Evolutionary conservation across 352 stramenopile genomes (phyloP).

Genomic region (Blastocystis sp.): DNA sequence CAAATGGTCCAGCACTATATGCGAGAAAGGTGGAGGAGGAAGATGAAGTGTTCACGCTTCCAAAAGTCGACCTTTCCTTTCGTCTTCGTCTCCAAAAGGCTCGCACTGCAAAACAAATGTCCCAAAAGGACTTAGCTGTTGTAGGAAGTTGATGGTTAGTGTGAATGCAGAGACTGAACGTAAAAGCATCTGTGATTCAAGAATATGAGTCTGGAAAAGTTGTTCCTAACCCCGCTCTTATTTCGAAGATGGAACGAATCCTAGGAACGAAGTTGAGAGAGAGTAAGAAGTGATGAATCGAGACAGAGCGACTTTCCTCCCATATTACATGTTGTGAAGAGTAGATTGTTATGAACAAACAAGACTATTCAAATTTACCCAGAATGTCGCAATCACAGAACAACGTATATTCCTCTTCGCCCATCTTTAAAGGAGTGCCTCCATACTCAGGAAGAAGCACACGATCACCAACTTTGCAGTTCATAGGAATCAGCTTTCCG

Average conservation of each 20-base stretch:
- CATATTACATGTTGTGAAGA: neutral
- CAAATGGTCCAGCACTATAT: slow-evolving; percentile 78
- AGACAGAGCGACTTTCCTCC: neutral
- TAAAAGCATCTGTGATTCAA: slow-evolving; percentile 91
- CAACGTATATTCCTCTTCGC: slow-evolving; percentile 61
- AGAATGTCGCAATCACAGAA: slow-evolving; percentile 68
- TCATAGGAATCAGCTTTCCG: slow-evolving; percentile 67
- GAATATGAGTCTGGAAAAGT: slow-evolving; percentile 95
- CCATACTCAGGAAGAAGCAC: slow-evolving; percentile 66
- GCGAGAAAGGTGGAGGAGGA: slow-evolving; percentile 85
- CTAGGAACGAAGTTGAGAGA: slow-evolving; percentile 83
- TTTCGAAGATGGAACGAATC: slow-evolving; percentile 90
- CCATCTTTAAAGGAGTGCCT: slow-evolving; percentile 64
- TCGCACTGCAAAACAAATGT: slow-evolving; percentile 93
- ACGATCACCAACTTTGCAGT: slow-evolving; percentile 66
- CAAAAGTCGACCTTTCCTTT: slow-evolving; percentile 69
- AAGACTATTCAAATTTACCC: slow-evolving; percentile 64
- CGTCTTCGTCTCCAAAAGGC: slow-evolving; percentile 75
- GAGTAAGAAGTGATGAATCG: slow-evolving; percentile 56
- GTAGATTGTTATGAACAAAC: slow-evolving; percentile 26
- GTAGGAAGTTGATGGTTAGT: slow-evolving; percentile 53
- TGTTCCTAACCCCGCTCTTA: slow-evolving; percentile 94
- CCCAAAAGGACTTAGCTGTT: slow-evolving; percentile 93
- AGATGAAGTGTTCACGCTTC: slow-evolving; percentile 83
- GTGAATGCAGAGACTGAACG: slow-evolving; percentile 78